Evolutionary conservation across 768 basidiomycete species (phyloP), one percentile per base, ranked within the genome.

Genomic region (Kondoa malvinella): DNA sequence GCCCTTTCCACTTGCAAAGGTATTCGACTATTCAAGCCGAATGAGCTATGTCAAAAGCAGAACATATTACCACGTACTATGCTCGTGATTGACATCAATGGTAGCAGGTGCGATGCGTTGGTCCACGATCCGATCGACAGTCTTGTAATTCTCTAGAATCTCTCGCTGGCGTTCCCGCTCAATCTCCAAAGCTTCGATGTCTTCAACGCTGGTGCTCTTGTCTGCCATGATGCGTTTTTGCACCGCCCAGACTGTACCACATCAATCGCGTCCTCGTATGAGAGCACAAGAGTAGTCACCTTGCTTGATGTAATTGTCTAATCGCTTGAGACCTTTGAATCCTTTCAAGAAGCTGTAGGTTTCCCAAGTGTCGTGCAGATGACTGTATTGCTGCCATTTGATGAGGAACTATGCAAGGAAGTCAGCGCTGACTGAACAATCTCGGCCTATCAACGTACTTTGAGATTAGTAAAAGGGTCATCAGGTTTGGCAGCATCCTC

Each of bases 351-450:
- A 96, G 75, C 91, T 86, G 80, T 96, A 95, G 17, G 86, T 86
- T 78, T 99, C 95, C 76, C 97, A 94, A n/a, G 95, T 99, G 75
- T 99, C 96, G 80, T 97, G 95, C 17, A 97, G 82, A 76, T 97
- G 94, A 12, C 92, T 95, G 78, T 92, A 97, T 73, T 85, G 86
- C 78, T 97, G 96, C 95, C 95, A 99, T 78, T 99, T 99, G 81
- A 99, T 92, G 76, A 96, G 91, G 81, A 87, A 99, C 64, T 92
- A n/a, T n/a, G n/a, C n/a, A n/a, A 75, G 1, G 72, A 69, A 65
- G 29, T 66, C 66, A 57, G 32, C 56, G 74, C 32, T 71, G 75
- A 69, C 58, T 67, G 34, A 60, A 69, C 66, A 34, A 64, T 66
- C 26, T 65, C 27, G 65, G 71, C 68, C 59, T n/a, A n/a, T n/a